Evolutionary conservation across 1,284 basidiomycete genomes (phyloP).

Genomic region (Leucoagaricus sp.): DNA sequence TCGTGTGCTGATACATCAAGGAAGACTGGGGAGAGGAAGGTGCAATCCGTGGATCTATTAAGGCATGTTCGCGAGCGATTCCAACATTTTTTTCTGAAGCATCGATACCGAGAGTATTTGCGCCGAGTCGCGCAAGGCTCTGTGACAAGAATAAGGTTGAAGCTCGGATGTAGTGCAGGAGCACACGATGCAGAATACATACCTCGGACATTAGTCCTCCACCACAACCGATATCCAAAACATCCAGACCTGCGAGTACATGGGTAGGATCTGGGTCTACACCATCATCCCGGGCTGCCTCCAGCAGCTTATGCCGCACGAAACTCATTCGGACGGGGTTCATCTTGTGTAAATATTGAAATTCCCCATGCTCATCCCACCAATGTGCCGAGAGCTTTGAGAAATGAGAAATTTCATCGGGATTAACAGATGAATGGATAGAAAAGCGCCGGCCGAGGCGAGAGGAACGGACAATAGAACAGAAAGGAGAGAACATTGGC

Average conservation of each 20-base stretch:
- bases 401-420: conserved; percentile 89
- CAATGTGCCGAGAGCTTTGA: conserved; percentile 89
- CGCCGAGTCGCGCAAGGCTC: conserved; percentile 89
- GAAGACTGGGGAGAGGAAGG: conserved; percentile 18
- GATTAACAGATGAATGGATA: conserved; percentile 53
- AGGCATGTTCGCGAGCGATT: conserved; percentile 85
- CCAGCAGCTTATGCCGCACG: conserved; percentile 77
- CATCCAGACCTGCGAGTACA: conserved; percentile 53
- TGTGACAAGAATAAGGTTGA: conserved; percentile 30
- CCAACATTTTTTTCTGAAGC: conserved; percentile 87
- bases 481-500: conserved; percentile 9
- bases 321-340: conserved; percentile 91
- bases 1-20: conserved; percentile 70
- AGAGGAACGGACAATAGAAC: conserved; percentile 5
- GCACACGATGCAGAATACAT: conserved; percentile 10
- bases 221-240: conserved; percentile 90
- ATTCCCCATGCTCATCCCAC: conserved; percentile 98
- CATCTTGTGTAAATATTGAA: conserved; percentile 91
- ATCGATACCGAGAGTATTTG: conserved; percentile 86
- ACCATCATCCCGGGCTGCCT: conserved; percentile 56
- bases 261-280: conserved; percentile 35
- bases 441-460: conserved; percentile 16
- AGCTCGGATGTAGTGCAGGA: conserved; percentile 4
- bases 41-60: conserved; percentile 67
- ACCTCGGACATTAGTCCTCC: conserved; percentile 95